Evolutionary conservation across 345 rosid genomes (phyloP), one percentile per base, ranked within the genome.

Genomic region (Heritiera fomes): DNA sequence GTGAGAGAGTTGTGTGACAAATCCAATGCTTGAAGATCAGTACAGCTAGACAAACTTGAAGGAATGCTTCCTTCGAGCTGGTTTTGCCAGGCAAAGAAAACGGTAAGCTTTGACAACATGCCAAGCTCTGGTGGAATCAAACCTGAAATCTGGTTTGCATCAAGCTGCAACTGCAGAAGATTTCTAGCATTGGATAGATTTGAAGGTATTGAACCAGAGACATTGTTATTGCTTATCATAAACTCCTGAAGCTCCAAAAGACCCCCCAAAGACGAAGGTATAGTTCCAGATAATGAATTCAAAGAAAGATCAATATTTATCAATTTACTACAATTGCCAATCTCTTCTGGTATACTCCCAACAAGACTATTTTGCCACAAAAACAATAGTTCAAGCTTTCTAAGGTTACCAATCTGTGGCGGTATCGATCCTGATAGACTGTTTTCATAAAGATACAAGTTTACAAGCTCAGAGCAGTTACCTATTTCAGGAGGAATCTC

Each of bases 1-100:
- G 98, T 92, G 52, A 95, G 89, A 2, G 94, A 81, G 75, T 96
- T 93, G 67, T 86, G 91, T 6, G 98, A 93, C 88, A 96, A 86
- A 82, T 93, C 98, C 50, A 96, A 80, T 28, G 91, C 90, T 75
- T 92, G 95, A 45, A 96, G 97, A 81, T 76, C 76, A 15, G 68
- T 80, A 80, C 94, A 92, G 1, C 80, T 84, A 34, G 92, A 89
- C 87, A 96, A 83, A 80, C 81, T 86, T 6, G 91, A 75, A 81
- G 99, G 97, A 63, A 96, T 92, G 80, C 93, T 92, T 79, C 99
- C 99, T 84, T 90, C 97, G 34, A 96, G 94, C 87, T 91, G 93
- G 85, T 96, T 96, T 75, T 91, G 88, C 99, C 97, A 94, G 59
- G 94, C 97, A 41, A 89, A 88, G 83, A 96, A 91, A 82, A 95